phyloP scores from a whole-genome alignment of 257 asterid genomes.

The Echium plantagineum region DNA sequence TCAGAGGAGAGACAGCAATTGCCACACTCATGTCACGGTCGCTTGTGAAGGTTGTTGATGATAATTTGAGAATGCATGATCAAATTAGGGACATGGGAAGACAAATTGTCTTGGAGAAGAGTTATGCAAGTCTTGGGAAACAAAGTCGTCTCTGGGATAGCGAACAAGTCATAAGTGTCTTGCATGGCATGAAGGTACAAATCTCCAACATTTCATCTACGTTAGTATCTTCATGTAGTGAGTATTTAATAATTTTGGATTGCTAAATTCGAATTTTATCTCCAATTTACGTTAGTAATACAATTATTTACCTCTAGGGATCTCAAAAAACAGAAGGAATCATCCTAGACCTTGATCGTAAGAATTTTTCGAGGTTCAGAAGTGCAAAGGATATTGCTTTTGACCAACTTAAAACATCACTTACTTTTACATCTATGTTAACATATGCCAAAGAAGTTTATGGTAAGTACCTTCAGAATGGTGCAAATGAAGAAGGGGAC shows the following conservation, averaged over 20 bases:
- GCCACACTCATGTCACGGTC: constrained; percentile 16
- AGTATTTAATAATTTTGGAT: neutral
- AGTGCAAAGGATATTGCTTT: constrained; percentile 8
- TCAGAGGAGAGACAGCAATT: constrained; percentile 13
- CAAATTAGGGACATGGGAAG: constrained; percentile 29
- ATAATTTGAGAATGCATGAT: constrained; percentile 26
- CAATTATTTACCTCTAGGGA: constrained; percentile 14
- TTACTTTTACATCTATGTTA: constrained; percentile 11
- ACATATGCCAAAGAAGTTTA: constrained; percentile 13
- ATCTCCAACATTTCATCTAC: neutral
- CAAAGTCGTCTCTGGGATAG: constrained; percentile 27
- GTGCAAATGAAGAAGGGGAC: constrained; percentile 10
- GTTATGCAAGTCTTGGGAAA: constrained; percentile 7
- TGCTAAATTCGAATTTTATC: neutral
- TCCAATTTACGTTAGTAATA: neutral
- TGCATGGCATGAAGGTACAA: constrained; percentile 18
- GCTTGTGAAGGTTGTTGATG: constrained; percentile 18
- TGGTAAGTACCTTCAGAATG: constrained; percentile 7
- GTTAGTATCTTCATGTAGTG: neutral
- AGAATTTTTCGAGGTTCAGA: constrained; percentile 5
- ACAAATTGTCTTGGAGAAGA: constrained; percentile 17
- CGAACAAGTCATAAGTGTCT: constrained; percentile 14
- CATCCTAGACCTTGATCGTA: constrained; percentile 15
- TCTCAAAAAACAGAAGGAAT: constrained; percentile 18
- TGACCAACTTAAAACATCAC: constrained; percentile 11